These are phyloP conservation scores for Pestalotiopsis fici DNA, from an alignment of 2,329 filamentous ascomycete species.

Conservation along the genomic window DNA sequence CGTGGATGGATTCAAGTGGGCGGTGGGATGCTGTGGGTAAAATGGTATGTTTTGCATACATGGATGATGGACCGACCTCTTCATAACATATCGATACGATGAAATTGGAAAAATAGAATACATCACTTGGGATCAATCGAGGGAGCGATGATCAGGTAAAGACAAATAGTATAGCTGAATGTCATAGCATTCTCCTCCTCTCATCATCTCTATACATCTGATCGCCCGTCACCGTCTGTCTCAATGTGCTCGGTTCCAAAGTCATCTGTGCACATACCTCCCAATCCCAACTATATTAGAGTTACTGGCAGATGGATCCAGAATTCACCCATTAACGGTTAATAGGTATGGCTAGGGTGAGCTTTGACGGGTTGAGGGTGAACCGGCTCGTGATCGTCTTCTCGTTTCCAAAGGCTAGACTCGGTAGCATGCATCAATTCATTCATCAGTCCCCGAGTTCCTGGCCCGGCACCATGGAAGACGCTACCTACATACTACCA, in stretches of 20 bases:
- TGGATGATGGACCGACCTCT: background rate
- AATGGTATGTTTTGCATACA: background rate
- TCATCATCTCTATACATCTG: background rate
- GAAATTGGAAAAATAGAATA: background rate
- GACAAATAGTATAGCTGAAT: background rate
- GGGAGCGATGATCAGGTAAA: background rate
- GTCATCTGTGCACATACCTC: background rate
- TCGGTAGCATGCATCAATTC: background rate
- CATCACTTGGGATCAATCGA: background rate
- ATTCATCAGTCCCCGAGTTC: too few relatives aligned
- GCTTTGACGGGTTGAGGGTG: background rate
- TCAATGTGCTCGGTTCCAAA: background rate
- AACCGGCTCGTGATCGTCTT: constrained; percentile 2
- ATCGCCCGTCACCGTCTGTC: background rate
- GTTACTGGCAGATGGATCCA: background rate
- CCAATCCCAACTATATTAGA: background rate
- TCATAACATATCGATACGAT: too few relatives aligned
- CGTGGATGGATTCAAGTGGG: background rate
- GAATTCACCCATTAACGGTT: background rate
- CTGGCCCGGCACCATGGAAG: background rate
- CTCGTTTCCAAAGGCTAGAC: background rate
- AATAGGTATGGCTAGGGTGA: background rate
- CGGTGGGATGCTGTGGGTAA: background rate
- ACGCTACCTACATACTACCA: background rate
- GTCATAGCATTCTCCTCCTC: background rate